Percentiles rank a stretch among this genome's conserved stretches.
phyloP scores from a whole-genome alignment of 192 early-diverging fungal genomes.

The Podochytrium sp. region DNA sequence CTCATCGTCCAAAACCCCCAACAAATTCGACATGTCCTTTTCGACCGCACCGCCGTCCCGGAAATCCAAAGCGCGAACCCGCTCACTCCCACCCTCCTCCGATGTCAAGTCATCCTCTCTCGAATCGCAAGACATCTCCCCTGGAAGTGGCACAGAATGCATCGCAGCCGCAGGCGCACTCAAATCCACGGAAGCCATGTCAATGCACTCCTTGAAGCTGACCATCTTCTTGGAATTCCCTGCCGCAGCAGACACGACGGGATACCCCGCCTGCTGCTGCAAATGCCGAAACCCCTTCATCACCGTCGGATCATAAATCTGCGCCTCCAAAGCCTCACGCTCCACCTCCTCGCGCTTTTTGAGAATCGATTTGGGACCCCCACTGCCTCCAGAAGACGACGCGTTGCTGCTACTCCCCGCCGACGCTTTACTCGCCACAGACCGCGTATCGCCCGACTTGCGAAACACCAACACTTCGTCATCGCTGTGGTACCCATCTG shows the following conservation, averaged over 20 bases:
- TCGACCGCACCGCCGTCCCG: neutral
- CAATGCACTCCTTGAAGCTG: neutral
- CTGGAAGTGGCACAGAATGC: neutral
- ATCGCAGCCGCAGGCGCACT: neutral
- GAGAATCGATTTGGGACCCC: neutral
- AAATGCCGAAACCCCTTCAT: neutral
- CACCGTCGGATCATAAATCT: constrained; percentile 16
- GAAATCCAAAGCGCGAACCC: neutral
- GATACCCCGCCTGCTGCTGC: neutral
- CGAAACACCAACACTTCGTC: constrained; percentile 15
- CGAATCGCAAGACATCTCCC: neutral
- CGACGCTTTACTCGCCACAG: neutral
- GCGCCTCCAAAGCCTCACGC: constrained; percentile 2
- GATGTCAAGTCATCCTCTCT: neutral
- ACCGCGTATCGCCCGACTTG: neutral
- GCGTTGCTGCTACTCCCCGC: neutral
- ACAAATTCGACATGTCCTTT: neutral
- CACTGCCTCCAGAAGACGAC: too few species aligned
- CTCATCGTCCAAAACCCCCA: neutral
- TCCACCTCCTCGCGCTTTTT: neutral
- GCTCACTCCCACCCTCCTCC: neutral
- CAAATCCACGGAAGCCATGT: neutral
- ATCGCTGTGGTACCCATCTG: constrained; percentile 7
- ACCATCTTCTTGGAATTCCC: neutral
- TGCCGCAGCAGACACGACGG: neutral